Base-by-base conservation (phyloP, 768 basidiomycete genomes). In the Ramaria rubella region DNA sequence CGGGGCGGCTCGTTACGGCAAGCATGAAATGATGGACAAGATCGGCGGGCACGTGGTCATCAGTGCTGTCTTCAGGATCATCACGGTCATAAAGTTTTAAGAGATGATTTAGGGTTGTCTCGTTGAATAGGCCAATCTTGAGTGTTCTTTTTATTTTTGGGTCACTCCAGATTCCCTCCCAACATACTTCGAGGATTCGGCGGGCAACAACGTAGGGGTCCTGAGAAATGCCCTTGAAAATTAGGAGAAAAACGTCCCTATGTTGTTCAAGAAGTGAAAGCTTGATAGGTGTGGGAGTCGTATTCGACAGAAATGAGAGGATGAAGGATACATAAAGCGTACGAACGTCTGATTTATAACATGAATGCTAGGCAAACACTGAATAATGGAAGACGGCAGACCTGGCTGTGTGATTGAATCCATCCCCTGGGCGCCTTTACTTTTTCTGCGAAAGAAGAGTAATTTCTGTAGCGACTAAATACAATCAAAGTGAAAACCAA, bases 11-110 rank as follows among this genome's bases (percentile, higher is more conserved):
- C 62, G 87, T 89, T 29, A 92, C 81, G 1, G 86, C 87, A 26
- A 94, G 79, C 11, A 96, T 72, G 68, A 96, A 97, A 63, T 94
- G 91, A 59, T 92, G 89, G 0, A 81, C 84, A 3, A 95, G 76
- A 60, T 94, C 85, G 1, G 87, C 91, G 9, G 84, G 86, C 19
- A 84, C 68, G 44, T 82, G 72, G 15, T 83, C 81, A 19, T 78
- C 73, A 1, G 69, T 67, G 6, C 71, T 74, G 15, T 52, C 50
- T 60, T 85, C 83, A 0, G 81, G 62, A 30, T 65, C 68, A 4
- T 67, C 68, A 2, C 88, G 80, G 12, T 85, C 81, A 59, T 95
- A 91, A 3, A 95, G 71, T 69, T 86, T 88, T 27, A 85, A 59
- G 21, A 96, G 75, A 60, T 88, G 82, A 1, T 75, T 74, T 24